Base-by-base conservation (phyloP, 169 alveolate genomes). In the Babesia microti region DNA sequence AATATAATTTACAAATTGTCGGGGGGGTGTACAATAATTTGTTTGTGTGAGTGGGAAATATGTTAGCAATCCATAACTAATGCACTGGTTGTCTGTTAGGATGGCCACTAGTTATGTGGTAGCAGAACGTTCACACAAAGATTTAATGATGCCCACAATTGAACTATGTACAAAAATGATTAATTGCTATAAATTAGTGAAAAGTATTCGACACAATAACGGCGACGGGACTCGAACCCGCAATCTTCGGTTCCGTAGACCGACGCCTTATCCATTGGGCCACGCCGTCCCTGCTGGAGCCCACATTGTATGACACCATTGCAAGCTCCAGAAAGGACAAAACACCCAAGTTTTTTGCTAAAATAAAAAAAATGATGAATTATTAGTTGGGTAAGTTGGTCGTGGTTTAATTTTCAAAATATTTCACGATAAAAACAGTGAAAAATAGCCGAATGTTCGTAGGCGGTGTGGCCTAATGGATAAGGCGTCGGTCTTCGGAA, bases 401-500 rank as follows among this genome's bases (percentile, higher is more conserved):
- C 19, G 2, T 12, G 29, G 17, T 9, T n/a, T 1, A 1, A 22
- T 35, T 23, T 49, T 6, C 11, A 9, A 0, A 0, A 6, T 22
- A 1, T 14, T 9, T 22, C 28, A 23, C 14, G 6, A 15, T 37
- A 11, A 34, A 14, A 33, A n/a, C n/a, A 19, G 43, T 40, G 36
- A 41, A 53, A 18, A 24, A 19, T 49, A 26, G 29, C 12, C 58
- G 37, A 56, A 7, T 3, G 35, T 9, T 12, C 26, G 9, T 9
- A n/a, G 92, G 85, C 94, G 94, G 84, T 93, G 96, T 89, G 91
- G 96, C 93, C 95, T 81, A 89, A 89, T 84, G 96, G 96, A 89
- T 86, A 89, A 73, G 95, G 93, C 96, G 93, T 89, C 91, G 90
- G 96, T 83, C 93, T 89, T 79, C 96, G 96, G 95, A 89, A 79